Base-by-base conservation (phyloP, 2,329 filamentous ascomycete genomes). In the Stagonosporopsis chrysanthemi region DNA sequence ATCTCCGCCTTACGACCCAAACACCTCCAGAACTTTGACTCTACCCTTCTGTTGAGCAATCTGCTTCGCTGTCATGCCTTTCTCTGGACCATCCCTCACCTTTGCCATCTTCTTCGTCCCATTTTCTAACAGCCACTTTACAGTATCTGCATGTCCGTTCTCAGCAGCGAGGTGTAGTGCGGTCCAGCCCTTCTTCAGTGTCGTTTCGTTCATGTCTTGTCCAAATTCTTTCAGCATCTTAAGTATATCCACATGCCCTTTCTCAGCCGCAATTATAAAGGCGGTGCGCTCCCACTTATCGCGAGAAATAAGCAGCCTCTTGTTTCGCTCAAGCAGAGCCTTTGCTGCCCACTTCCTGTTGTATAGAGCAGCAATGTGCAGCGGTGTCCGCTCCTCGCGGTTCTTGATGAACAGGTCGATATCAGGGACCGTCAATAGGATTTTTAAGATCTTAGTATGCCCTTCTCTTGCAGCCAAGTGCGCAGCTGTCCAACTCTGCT, bases 121-220 rank as follows among this genome's bases (percentile, higher is more conserved):
- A 28, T 63, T 56, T 3, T 44, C 40, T 12, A 51, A 9, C 4
- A 65, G 47, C 31, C 47, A 65, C 17, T 61, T 58, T 6, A 62
- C 50, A 6, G 55, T 35, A 7, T 64, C 52, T 14, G 52, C 26
- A n/a, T 55, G 47, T 6, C 61, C 62, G 8, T 46, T 47, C 19
- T 64, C 64, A 3, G 60, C 64, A 5, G 61, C 60, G 2, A 64
- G 33, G 47, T 67, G 64, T 12, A 67, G 17, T 15, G 54, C 64
- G 11, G 54, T 61, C 64, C 64, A 67, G 1, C 60, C 62, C 26
- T 62, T 40, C 4, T 47, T 58, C 8, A 45, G 12, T 0, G 56
- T 67, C 11, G 29, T 33, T 23, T 67, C 61, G 15, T 64, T 65
- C 43, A 61, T 39, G 14, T 65, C 36, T 14, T 67, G 64, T 3